Percentiles rank a stretch among this genome's conserved stretches.
These are phyloP conservation scores for Rhynchosporium agropyri DNA, from an alignment of 2,329 filamentous ascomycete genomes.

Conservation along the genomic window DNA sequence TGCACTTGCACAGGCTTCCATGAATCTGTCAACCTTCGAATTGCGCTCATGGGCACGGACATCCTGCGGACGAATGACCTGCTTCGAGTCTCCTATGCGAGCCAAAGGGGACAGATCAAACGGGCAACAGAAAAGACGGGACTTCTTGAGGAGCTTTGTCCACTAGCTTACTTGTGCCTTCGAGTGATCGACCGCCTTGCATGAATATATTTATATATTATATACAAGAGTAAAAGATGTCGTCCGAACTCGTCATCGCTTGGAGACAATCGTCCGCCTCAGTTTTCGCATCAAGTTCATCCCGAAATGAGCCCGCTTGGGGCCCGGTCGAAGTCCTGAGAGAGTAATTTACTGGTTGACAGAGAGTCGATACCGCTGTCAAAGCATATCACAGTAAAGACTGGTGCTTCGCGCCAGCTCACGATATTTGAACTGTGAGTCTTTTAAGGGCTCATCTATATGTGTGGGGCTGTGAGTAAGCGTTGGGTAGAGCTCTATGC, in stretches of 20 bases:
- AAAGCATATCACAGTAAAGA: not conserved
- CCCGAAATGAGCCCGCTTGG: constrained; percentile 6
- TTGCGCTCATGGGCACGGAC: not conserved
- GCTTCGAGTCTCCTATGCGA: constrained; percentile 7
- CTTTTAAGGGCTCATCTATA: not conserved
- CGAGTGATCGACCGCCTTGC: constrained; percentile 26
- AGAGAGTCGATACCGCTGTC: constrained; percentile 4
- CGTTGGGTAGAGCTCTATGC: not conserved
- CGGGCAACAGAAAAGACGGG: not conserved
- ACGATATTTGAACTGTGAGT: not conserved
- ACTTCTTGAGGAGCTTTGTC: constrained; percentile 19
- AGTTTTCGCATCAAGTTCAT: constrained; percentile 14
- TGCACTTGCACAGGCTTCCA: constrained; percentile 1
- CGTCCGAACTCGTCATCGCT: constrained; percentile 26
- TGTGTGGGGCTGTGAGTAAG: not conserved
- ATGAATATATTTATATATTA: not conserved
- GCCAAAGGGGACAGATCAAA: not conserved
- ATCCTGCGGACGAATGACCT: not conserved
- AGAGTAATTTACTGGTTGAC: not conserved
- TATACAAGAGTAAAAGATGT: constrained; percentile 12
- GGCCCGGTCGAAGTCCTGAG: constrained; percentile 4
- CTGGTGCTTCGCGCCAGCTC: not conserved
- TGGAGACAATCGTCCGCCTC: constrained; percentile 14
- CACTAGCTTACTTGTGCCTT: constrained; percentile 18
- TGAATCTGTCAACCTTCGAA: not conserved